Conservation (phyloP, 768 basidiomycete species). For the Panellus pusillus region DNA sequence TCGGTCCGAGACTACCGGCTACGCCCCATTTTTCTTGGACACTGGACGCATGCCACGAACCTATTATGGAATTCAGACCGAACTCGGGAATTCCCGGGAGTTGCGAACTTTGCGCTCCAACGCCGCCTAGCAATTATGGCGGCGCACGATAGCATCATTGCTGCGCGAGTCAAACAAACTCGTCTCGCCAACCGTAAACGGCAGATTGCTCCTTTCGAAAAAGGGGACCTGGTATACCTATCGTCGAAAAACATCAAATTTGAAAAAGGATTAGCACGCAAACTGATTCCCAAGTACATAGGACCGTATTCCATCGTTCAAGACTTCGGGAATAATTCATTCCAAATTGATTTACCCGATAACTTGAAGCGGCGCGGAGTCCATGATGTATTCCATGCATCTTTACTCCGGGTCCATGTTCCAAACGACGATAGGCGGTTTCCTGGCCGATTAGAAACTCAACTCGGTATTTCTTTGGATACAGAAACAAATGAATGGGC, state of each 20-base stretch:
- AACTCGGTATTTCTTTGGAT: not conserved
- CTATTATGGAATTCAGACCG: constrained; percentile 17
- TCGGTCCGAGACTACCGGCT: constrained; percentile 21
- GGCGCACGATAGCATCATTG: constrained; percentile 22
- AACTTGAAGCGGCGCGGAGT: constrained; percentile 22
- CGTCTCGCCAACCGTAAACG: constrained; percentile 25
- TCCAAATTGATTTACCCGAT: constrained; percentile 15
- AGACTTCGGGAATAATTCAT: constrained; percentile 18
- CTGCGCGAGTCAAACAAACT: constrained; percentile 31
- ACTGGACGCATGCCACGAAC: constrained; percentile 2
- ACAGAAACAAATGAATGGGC: constrained; percentile 22
- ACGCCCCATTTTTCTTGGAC: constrained; percentile 18
- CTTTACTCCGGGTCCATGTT: constrained; percentile 28
- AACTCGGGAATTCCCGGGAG: constrained; percentile 20
- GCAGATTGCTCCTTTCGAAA: constrained; percentile 8
- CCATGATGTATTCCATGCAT: constrained; percentile 23
- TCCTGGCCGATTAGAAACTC: not conserved
- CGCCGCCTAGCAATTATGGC: constrained; percentile 25
- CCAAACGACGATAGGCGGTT: constrained; percentile 32
- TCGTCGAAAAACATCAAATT: constrained; percentile 29
- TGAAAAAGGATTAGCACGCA: constrained; percentile 27
- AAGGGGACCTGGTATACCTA: constrained; percentile 29
- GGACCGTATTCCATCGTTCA: constrained; percentile 28
- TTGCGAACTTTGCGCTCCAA: constrained; percentile 13
- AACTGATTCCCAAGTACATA: constrained; percentile 31